phyloP scores from a whole-genome alignment of 2,329 filamentous ascomycete genomes.

The Cytospora mali region DNA sequence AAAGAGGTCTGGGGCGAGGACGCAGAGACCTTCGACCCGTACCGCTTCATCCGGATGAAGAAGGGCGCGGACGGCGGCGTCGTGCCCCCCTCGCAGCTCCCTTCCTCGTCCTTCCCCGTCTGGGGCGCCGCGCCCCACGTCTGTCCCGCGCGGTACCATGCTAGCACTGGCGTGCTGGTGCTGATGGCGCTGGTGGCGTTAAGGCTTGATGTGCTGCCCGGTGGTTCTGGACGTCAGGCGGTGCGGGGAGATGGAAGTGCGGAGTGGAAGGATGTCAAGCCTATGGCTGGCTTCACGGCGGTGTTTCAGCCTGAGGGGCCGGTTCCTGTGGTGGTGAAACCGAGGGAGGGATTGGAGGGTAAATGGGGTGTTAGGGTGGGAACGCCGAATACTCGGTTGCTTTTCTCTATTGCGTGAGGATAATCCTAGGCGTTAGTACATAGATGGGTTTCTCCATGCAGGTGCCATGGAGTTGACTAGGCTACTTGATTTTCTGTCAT shows the following conservation, averaged over 20 bases:
- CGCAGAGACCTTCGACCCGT: slow-evolving; percentile 30
- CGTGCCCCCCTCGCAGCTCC: slow-evolving; percentile 18
- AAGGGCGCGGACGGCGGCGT: slow-evolving; percentile 3
- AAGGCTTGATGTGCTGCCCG: slow-evolving; percentile 31
- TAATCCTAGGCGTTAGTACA: too few species aligned
- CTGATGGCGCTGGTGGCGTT: slow-evolving; percentile 33
- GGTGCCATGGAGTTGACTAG: too few species aligned
- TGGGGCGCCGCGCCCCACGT: slow-evolving; percentile 31
- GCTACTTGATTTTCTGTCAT: too few species aligned
- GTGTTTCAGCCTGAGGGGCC: not conserved
- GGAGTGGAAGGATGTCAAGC: not conserved
- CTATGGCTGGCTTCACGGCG: not conserved
- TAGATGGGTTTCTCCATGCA: too few species aligned
- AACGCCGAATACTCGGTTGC: slow-evolving; percentile 4
- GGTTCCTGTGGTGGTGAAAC: not conserved
- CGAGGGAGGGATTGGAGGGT: not conserved
- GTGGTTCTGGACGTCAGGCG: too few species aligned
- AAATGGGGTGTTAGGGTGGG: slow-evolving; percentile 3
- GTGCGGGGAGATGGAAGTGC: not conserved
- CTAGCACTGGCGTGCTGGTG: slow-evolving; percentile 34
- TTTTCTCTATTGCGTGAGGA: slow-evolving; percentile 13
- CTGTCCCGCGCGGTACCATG: slow-evolving; percentile 36
- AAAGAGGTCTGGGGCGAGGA: slow-evolving; percentile 33
- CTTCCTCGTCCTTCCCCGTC: slow-evolving; percentile 29
- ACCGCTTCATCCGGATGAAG: slow-evolving; percentile 30